A percentile compares a stretch with the other conserved stretches of the same genome.
Conservation (phyloP, 176 grass and related monocot genomes). For the Raddia distichophylla region DNA sequence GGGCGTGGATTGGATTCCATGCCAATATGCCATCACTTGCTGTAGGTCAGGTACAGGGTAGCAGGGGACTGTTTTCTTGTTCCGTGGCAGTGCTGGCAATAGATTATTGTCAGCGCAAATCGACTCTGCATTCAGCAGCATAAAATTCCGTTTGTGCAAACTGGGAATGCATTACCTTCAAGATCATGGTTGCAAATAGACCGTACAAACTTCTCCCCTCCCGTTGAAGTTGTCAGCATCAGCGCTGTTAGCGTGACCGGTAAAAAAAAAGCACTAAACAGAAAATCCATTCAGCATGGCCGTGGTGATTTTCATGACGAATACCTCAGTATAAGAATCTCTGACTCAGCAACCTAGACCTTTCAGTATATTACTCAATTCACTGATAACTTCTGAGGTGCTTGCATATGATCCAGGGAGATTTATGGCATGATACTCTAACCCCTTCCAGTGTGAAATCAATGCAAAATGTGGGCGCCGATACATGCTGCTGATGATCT, state of each 20-base stretch:
- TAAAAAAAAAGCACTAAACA: not conserved
- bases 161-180: not conserved
- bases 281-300: not conserved
- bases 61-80: not conserved
- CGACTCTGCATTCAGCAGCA: slow-evolving; percentile 1
- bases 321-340: not conserved
- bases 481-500: slow-evolving; percentile 91
- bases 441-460: slow-evolving; percentile 89
- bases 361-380: slow-evolving; percentile 67
- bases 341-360: slow-evolving; percentile 70
- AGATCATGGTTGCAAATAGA: not conserved
- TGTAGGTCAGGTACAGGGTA: not conserved
- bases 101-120: not conserved
- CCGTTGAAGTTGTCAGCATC: not conserved
- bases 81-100: not conserved
- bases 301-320: not conserved
- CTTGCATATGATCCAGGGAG: slow-evolving; percentile 66
- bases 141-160: not conserved
- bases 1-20: not conserved
- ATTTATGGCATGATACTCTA: slow-evolving; percentile 88
- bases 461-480: slow-evolving; percentile 76
- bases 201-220: not conserved
- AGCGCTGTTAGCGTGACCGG: not conserved
- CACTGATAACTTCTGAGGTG: slow-evolving; percentile 44
- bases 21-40: not conserved